Conservation (phyloP, 371 early-diverging fungal genomes). For the Mucor piriformis region DNA sequence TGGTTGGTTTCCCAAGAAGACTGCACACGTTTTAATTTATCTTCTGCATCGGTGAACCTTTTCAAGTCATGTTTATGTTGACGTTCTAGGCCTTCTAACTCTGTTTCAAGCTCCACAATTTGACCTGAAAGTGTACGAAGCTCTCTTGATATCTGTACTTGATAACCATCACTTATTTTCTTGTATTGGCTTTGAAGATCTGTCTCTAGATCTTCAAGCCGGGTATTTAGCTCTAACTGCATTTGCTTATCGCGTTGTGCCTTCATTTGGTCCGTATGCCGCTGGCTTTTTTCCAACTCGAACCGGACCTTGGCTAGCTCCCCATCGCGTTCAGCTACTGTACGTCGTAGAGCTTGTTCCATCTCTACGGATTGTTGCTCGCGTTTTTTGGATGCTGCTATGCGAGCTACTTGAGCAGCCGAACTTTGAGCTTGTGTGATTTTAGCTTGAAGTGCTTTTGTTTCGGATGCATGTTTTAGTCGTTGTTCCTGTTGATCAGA, state of each 20-base stretch:
- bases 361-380: not conserved
- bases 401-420: not conserved
- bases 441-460: not conserved
- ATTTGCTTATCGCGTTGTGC: conserved; percentile 2
- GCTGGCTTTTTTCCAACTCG: conserved; percentile 8
- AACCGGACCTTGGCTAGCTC: conserved; percentile 10
- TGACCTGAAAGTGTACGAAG: conserved; percentile 18
- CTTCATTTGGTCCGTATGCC: conserved; percentile 1
- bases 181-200: not conserved
- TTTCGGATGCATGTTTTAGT: not conserved
- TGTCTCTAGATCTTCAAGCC: conserved; percentile 7
- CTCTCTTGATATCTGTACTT: conserved; percentile 26
- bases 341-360: conserved; percentile 19
- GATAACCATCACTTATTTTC: conserved; percentile 2
- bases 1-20: conserved; percentile 4
- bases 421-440: conserved; percentile 6
- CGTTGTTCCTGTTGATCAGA: not conserved
- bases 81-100: conserved; percentile 17
- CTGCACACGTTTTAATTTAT: not conserved
- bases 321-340: conserved; percentile 22
- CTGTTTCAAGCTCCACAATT: conserved; percentile 25
- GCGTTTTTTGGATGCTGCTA: not conserved
- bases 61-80: conserved; percentile 8
- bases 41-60: too few species aligned
- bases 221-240: conserved; percentile 7